These are phyloP conservation scores for Phytopythium chamaehyphon DNA, from an alignment of 352 stramenopile genomes.

Conservation along the genomic window DNA sequence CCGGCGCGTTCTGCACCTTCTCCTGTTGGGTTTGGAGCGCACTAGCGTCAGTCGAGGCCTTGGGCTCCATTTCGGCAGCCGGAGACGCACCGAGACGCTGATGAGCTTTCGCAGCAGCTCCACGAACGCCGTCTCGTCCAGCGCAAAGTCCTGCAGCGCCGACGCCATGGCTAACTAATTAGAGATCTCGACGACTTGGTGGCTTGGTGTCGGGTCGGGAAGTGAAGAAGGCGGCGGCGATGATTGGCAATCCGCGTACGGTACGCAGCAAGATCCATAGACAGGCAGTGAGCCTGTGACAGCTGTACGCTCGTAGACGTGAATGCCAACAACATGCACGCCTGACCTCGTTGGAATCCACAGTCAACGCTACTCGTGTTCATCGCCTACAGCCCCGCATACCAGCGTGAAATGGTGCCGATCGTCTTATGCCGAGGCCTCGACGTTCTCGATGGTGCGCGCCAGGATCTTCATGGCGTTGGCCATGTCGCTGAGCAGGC, in stretches of 20 bases:
- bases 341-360: too few relatives aligned
- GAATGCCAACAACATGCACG: too few relatives aligned
- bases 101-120: constrained; percentile 77
- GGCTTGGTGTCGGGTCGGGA: neutral
- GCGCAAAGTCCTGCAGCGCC: constrained; percentile 21
- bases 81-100: constrained; percentile 23
- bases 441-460: constrained; percentile 75
- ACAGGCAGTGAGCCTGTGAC: too few relatives aligned
- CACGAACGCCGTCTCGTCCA: constrained; percentile 64
- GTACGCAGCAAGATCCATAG: too few relatives aligned
- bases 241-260: too few relatives aligned
- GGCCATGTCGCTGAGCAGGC: constrained; percentile 80
- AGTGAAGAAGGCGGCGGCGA: neutral
- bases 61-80: too few relatives aligned
- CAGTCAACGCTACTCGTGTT: too few relatives aligned
- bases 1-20: constrained; percentile 27
- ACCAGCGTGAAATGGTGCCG: too few relatives aligned
- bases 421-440: constrained; percentile 14
- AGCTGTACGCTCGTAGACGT: too few relatives aligned
- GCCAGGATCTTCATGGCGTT: constrained; percentile 89
- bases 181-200: too few relatives aligned
- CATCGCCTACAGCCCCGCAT: too few relatives aligned
- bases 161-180: constrained; percentile 13
- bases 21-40: neutral
- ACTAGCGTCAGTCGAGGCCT: too few relatives aligned